These are phyloP conservation scores for Coemansia sp. DNA, from an alignment of 192 early-diverging fungal species.

Conservation along the genomic window DNA sequence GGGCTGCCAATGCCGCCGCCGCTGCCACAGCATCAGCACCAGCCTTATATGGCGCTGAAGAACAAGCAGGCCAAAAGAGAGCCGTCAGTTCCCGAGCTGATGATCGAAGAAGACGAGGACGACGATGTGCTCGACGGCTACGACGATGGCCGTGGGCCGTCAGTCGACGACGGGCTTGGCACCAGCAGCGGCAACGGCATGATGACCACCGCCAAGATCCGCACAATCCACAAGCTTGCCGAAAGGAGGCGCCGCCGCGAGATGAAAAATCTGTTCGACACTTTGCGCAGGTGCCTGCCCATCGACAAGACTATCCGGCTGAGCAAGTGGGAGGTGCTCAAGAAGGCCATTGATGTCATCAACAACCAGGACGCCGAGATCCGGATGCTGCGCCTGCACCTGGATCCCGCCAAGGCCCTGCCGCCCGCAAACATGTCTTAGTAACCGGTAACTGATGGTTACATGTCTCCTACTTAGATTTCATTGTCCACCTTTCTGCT, in stretches of 20 bases:
- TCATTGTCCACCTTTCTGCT: neutral
- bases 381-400: constrained; percentile 36
- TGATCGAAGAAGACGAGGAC: constrained; percentile 38
- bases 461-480: neutral
- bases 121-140: constrained; percentile 26
- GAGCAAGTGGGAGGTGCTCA: constrained; percentile 89
- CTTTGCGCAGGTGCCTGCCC: constrained; percentile 73
- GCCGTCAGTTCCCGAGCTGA: constrained; percentile 30
- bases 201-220: constrained; percentile 67
- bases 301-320: constrained; percentile 76
- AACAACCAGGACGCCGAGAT: constrained; percentile 42
- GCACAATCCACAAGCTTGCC: constrained; percentile 85
- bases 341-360: constrained; percentile 71
- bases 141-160: constrained; percentile 20
- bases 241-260: constrained; percentile 85
- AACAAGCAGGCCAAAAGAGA: constrained; percentile 19
- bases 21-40: neutral
- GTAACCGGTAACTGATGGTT: neutral
- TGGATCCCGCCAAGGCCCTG: constrained; percentile 23
- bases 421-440: constrained; percentile 3
- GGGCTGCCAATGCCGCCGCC: constrained; percentile 2
- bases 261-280: constrained; percentile 91
- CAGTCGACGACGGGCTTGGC: constrained; percentile 9
- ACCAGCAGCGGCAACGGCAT: constrained; percentile 12
- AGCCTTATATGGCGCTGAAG: constrained; percentile 1